Evolutionary conservation across 202 grass and related monocot species (phyloP).

Genomic region (Setaria viridis): DNA sequence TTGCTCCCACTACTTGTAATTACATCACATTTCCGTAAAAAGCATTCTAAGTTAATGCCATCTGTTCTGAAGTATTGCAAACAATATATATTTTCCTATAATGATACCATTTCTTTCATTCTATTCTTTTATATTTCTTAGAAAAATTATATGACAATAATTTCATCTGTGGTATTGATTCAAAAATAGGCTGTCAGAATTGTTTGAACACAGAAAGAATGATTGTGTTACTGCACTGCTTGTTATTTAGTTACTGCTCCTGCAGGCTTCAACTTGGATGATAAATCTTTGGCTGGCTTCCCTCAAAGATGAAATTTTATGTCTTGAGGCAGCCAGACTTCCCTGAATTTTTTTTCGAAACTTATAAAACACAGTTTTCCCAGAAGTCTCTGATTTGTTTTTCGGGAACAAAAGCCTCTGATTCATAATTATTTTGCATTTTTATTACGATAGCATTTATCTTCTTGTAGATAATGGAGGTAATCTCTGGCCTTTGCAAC

Average conservation of each 20-base stretch:
- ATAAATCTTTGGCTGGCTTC: slow-evolving; percentile 5
- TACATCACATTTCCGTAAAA: not conserved
- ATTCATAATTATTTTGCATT: not conserved
- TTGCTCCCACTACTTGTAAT: not conserved
- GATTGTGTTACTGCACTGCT: not conserved
- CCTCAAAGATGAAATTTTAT: slow-evolving; percentile 9
- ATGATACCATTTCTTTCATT: not conserved
- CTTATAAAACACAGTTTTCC: not conserved
- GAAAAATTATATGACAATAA: not conserved
- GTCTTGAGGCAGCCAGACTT: not conserved
- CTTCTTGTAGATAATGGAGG: not conserved
- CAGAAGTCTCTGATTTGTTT: not conserved
- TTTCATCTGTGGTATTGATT: not conserved
- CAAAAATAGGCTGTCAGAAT: not conserved
- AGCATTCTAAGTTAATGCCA: not conserved
- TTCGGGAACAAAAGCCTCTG: slow-evolving; percentile 1
- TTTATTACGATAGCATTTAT: not conserved
- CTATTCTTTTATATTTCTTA: not conserved
- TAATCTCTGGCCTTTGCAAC: not conserved
- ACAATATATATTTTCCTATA: not conserved
- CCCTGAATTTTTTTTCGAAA: not conserved
- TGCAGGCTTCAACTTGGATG: slow-evolving; percentile 6
- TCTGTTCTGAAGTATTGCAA: not conserved
- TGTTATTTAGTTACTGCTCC: not conserved
- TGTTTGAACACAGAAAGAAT: not conserved